Percentiles rank a stretch among this genome's conserved stretches.
Conservation (phyloP, 768 basidiomycete species). For the Antrodiella citrinella region DNA sequence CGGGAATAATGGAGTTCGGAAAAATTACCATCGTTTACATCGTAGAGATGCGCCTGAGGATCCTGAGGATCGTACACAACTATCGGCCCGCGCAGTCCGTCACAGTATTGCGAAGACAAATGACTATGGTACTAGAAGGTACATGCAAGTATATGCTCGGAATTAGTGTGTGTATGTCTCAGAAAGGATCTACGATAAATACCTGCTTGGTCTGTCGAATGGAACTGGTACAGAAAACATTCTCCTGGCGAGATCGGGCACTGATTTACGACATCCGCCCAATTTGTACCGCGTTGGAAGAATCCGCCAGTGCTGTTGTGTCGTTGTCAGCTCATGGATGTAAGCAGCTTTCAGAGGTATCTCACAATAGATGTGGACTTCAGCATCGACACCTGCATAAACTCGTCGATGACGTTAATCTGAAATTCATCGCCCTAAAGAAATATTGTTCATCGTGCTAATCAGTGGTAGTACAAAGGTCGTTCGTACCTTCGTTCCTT, state of each 20-base stretch:
- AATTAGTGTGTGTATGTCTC: constrained; percentile 29
- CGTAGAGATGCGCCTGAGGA: constrained; percentile 12
- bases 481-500: constrained; percentile 28
- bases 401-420: constrained; percentile 8
- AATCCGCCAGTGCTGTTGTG: constrained; percentile 24
- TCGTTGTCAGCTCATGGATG: background rate
- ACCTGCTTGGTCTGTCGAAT: constrained; percentile 5
- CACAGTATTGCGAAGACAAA: constrained; percentile 22
- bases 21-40: constrained; percentile 14
- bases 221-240: constrained; percentile 7
- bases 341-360: background rate
- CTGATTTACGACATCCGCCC: constrained; percentile 9
- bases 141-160: constrained; percentile 1
- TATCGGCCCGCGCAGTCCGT: constrained; percentile 21
- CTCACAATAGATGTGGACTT: constrained; percentile 14
- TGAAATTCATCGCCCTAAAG: constrained; percentile 8
- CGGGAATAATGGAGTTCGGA: background rate
- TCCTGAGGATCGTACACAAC: constrained; percentile 36
- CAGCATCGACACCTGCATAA: constrained; percentile 16
- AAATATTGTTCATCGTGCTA: background rate
- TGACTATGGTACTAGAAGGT: constrained; percentile 9
- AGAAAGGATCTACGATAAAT: constrained; percentile 15
- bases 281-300: constrained; percentile 24
- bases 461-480: background rate
- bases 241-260: constrained; percentile 38